Conservation (phyloP, 2,329 filamentous ascomycete genomes). For the Hymenotorrendiella dingleyae region DNA sequence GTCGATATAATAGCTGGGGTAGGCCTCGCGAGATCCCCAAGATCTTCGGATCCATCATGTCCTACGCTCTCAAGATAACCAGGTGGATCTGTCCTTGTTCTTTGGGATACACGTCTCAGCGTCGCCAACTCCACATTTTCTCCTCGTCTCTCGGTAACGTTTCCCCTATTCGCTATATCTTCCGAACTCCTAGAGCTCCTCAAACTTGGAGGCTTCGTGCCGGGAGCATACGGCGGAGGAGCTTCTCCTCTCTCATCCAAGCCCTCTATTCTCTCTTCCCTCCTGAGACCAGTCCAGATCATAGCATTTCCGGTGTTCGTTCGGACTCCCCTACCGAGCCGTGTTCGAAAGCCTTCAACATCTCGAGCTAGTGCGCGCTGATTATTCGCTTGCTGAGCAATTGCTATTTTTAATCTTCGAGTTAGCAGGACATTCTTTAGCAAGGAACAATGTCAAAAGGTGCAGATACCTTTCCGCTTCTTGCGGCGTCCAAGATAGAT, state of each 20-base stretch:
- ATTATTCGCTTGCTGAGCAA: constrained; percentile 10
- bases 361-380: constrained; percentile 30
- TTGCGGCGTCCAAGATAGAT: constrained; percentile 39
- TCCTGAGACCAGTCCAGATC: constrained; percentile 7
- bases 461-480: constrained; percentile 20
- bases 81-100: too few relatives aligned
- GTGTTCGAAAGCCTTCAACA: constrained; percentile 17
- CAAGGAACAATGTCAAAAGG: too few relatives aligned
- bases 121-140: too few relatives aligned
- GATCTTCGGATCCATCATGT: too few relatives aligned
- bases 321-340: constrained; percentile 8
- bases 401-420: too few relatives aligned
- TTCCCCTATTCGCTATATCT: background rate
- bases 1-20: too few relatives aligned
- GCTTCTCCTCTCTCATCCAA: constrained; percentile 59
- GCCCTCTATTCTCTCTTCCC: constrained; percentile 41
- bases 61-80: constrained; percentile 20
- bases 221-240: constrained; percentile 52
- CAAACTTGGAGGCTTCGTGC: constrained; percentile 27
- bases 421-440: too few relatives aligned
- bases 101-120: too few relatives aligned
- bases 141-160: too few relatives aligned
- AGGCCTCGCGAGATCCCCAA: too few relatives aligned
- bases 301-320: constrained; percentile 7
- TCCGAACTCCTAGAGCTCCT: constrained; percentile 7